Conservation (phyloP, 2,329 filamentous ascomycete genomes). For the Ceratocystis huliohia region DNA sequence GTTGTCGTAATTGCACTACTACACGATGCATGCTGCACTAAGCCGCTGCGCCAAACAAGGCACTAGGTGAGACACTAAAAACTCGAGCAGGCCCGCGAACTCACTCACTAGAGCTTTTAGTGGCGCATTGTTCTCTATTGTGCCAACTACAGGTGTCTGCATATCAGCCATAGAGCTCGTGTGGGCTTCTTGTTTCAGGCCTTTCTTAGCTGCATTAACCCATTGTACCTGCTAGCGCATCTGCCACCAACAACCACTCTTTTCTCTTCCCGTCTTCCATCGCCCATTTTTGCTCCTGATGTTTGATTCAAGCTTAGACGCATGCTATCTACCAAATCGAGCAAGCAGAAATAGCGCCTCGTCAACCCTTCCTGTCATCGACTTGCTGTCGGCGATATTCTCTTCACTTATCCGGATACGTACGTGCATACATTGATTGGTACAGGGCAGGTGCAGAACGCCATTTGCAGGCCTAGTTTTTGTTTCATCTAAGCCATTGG, state of each 20-base stretch:
- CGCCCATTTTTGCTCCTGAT: neutral
- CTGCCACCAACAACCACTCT: neutral
- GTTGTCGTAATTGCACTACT: neutral
- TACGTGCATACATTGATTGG: neutral
- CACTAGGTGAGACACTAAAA: neutral
- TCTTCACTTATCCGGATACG: neutral
- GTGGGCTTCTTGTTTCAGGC: neutral
- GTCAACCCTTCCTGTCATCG: neutral
- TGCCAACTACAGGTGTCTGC: neutral
- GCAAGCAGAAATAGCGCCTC: neutral
- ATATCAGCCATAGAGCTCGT: neutral
- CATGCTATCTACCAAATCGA: neutral
- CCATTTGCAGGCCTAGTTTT: neutral
- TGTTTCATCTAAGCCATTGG: conserved; percentile 2
- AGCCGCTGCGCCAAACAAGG: neutral
- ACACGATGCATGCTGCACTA: neutral
- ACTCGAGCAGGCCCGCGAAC: neutral
- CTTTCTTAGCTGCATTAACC: neutral
- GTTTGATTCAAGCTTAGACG: neutral
- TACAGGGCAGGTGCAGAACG: too few species aligned
- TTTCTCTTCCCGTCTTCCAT: neutral
- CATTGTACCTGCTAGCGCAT: neutral
- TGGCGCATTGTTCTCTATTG: neutral
- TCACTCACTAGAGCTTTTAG: neutral
- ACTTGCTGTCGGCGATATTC: neutral